Percentiles rank a stretch among this genome's conserved stretches.
These are phyloP conservation scores for Kwoniella botswanensis DNA, from an alignment of 768 basidiomycete genomes.

Conservation along the genomic window DNA sequence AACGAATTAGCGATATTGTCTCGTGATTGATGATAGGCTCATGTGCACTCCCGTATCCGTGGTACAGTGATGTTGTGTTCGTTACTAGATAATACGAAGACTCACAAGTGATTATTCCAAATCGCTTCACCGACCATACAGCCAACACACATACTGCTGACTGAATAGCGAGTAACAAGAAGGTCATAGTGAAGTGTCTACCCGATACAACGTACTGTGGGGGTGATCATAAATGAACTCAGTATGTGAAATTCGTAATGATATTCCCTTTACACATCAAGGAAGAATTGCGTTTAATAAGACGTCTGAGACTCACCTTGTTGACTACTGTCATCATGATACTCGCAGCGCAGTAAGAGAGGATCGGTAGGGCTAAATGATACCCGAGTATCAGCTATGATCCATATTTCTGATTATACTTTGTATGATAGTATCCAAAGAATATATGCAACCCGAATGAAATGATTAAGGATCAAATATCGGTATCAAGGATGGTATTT, in stretches of 20 bases:
- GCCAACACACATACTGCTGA: constrained; percentile 82
- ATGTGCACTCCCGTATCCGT: too few relatives aligned
- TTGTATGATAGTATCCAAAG: too few relatives aligned
- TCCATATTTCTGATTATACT: too few relatives aligned
- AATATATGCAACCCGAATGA: too few relatives aligned
- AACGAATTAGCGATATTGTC: too few relatives aligned
- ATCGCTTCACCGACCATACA: constrained; percentile 74
- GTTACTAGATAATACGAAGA: background rate
- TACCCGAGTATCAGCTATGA: background rate
- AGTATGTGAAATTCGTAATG: background rate
- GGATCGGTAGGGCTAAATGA: constrained; percentile 72
- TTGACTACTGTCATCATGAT: constrained; percentile 97
- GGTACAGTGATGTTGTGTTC: too few relatives aligned
- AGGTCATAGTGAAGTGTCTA: constrained; percentile 91
- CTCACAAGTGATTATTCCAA: constrained; percentile 61
- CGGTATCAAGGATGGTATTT: background rate
- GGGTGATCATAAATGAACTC: background rate
- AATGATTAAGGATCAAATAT: background rate
- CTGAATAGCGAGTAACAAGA: constrained; percentile 88
- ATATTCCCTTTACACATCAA: too few relatives aligned
- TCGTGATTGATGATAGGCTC: too few relatives aligned
- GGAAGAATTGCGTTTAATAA: background rate
- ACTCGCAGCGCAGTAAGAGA: constrained; percentile 90
- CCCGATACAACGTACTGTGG: constrained; percentile 93
- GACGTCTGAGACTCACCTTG: constrained; percentile 67